Conservation (phyloP, 192 early-diverging fungal species). For the Linnemannia elongata region DNA sequence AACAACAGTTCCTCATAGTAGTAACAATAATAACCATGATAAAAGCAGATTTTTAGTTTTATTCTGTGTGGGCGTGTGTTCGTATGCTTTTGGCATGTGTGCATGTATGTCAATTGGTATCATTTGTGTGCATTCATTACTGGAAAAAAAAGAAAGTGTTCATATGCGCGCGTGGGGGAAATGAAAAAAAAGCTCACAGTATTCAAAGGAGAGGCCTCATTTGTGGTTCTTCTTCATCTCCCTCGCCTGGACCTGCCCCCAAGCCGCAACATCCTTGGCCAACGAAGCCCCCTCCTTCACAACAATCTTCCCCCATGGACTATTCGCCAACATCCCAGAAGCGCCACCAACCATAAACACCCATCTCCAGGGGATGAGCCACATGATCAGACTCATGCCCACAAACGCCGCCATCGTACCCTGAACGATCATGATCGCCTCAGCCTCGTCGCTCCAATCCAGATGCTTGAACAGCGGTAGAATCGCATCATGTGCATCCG, state of each 20-base stretch:
- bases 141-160: too few relatives aligned
- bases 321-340: slow-evolving; percentile 70
- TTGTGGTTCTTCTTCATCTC: slow-evolving; percentile 26
- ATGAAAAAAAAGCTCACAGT: too few relatives aligned
- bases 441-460: slow-evolving; percentile 67
- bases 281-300: slow-evolving; percentile 35
- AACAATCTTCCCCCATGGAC: slow-evolving; percentile 63
- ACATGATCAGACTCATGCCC: slow-evolving; percentile 50
- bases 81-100: too few relatives aligned
- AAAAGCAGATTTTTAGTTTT: too few relatives aligned
- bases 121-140: too few relatives aligned
- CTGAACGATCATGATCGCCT: slow-evolving; percentile 61
- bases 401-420: slow-evolving; percentile 52
- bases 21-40: not conserved
- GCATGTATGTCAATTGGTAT: too few relatives aligned
- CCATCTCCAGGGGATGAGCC: slow-evolving; percentile 63
- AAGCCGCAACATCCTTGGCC: slow-evolving; percentile 31
- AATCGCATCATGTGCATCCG: slow-evolving; percentile 64
- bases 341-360: slow-evolving; percentile 70
- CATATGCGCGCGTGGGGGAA: too few relatives aligned
- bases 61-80: too few relatives aligned
- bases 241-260: slow-evolving; percentile 26
- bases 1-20: not conserved
- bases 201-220: not conserved
- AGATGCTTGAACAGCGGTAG: slow-evolving; percentile 57